phyloP scores from a whole-genome alignment of 345 rosid genomes.

The Hibiscus mutabilis region DNA sequence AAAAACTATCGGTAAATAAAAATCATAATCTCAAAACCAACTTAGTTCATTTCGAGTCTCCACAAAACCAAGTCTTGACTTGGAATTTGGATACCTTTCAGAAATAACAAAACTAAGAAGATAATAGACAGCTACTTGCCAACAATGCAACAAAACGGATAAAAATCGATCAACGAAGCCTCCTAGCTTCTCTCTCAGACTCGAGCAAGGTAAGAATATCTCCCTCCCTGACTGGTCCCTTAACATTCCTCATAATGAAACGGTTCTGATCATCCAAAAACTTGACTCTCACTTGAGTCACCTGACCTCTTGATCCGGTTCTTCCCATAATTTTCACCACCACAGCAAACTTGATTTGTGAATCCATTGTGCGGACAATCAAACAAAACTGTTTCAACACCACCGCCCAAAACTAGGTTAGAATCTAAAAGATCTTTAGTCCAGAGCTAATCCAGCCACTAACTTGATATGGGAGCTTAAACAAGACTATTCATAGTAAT shows the following conservation, averaged over 20 bases:
- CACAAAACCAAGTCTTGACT: neutral
- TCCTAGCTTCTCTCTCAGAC: slow-evolving; percentile 15
- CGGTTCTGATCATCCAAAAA: slow-evolving; percentile 57
- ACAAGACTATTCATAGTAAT: neutral
- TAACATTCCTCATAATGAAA: slow-evolving; percentile 64
- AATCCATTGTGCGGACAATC: slow-evolving; percentile 53
- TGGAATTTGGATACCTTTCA: neutral
- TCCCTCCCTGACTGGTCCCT: slow-evolving; percentile 18
- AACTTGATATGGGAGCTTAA: neutral
- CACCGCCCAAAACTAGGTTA: neutral
- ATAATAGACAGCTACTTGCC: neutral
- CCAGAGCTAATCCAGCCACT: neutral
- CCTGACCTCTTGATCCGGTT: slow-evolving; percentile 87
- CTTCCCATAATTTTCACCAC: slow-evolving; percentile 89
- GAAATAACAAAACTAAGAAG: neutral
- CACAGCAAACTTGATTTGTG: slow-evolving; percentile 67
- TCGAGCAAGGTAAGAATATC: slow-evolving; percentile 15
- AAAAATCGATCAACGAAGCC: neutral
- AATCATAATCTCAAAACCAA: neutral
- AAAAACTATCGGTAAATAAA: neutral
- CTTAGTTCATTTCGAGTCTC: neutral
- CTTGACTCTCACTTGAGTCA: slow-evolving; percentile 83
- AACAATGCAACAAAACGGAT: no score
- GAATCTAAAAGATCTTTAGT: neutral
- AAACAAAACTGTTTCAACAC: neutral